A percentile compares a stretch with the other conserved stretches of the same genome.
phyloP scores from a whole-genome alignment of 495 filamentous ascomycete genomes.

The Penicillium riverlandense region DNA sequence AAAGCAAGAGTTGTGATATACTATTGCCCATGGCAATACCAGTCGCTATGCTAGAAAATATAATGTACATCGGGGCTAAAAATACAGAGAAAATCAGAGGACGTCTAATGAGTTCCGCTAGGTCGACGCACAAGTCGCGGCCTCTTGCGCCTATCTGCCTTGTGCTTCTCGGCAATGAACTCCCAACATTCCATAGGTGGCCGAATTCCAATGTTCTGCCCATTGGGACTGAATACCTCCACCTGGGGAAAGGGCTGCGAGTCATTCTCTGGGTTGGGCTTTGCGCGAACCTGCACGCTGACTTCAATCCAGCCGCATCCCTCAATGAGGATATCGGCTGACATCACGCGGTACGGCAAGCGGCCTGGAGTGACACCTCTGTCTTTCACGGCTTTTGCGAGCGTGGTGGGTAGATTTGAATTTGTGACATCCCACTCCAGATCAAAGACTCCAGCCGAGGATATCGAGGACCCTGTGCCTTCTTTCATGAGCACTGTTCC shows the following conservation, averaged over 20 bases:
- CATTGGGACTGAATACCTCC: constrained; percentile 80
- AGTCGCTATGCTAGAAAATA: constrained; percentile 22
- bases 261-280: constrained; percentile 17
- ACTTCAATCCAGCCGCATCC: constrained; percentile 92
- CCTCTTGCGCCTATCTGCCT: constrained; percentile 25
- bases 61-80: neutral
- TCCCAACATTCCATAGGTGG: constrained; percentile 68
- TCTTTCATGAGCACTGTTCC: constrained; percentile 54
- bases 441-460: constrained; percentile 64
- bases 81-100: too few species aligned
- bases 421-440: constrained; percentile 78
- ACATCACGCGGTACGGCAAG: constrained; percentile 72
- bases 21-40: constrained; percentile 14
- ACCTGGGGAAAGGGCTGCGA: constrained; percentile 52
- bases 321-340: constrained; percentile 81
- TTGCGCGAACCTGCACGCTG: constrained; percentile 66
- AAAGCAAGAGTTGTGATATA: neutral
- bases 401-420: constrained; percentile 28
- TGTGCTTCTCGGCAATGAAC: constrained; percentile 27
- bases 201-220: constrained; percentile 63
- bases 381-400: constrained; percentile 31
- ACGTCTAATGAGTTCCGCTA: too few species aligned
- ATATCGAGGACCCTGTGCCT: constrained; percentile 44
- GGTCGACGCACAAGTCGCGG: constrained; percentile 2
- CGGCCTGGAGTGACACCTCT: constrained; percentile 17